Percentiles rank a stretch among this genome's conserved stretches.
Evolutionary conservation across 2,329 filamentous ascomycete species (phyloP).

Genomic region (Fusarium sarcochroum): DNA sequence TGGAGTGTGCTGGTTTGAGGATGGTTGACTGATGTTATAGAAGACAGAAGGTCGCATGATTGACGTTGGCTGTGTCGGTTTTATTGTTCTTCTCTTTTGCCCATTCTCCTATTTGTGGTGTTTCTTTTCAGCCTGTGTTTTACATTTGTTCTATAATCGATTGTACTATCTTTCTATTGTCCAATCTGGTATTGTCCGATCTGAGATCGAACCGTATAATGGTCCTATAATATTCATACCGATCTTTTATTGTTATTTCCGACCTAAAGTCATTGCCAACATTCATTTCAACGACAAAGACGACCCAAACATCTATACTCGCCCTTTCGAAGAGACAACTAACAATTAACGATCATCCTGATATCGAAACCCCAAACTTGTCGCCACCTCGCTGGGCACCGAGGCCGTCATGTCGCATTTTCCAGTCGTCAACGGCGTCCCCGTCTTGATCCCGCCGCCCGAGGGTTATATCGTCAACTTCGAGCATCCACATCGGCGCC

Average conservation of each 20-base stretch:
- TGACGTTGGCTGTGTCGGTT: not conserved
- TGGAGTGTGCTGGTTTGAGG: slow-evolving; percentile 18
- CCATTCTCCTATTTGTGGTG: slow-evolving; percentile 3
- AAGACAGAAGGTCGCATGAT: not conserved
- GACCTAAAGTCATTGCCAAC: not conserved
- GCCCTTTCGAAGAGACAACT: not conserved
- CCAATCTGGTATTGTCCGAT: not conserved
- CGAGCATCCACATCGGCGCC: slow-evolving; percentile 48
- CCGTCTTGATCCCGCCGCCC: slow-evolving; percentile 45
- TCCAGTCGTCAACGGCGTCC: slow-evolving; percentile 36
- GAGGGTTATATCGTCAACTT: slow-evolving; percentile 54
- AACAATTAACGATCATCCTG: not conserved
- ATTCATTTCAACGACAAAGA: not conserved
- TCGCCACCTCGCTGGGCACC: not conserved
- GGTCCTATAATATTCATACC: not conserved
- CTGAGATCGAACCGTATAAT: slow-evolving; percentile 9
- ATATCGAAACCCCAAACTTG: not conserved
- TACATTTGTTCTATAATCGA: not conserved
- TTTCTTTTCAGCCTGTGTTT: not conserved
- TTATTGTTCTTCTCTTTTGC: not conserved
- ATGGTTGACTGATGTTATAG: slow-evolving; percentile 5
- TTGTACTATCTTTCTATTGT: slow-evolving; percentile 5
- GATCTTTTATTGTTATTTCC: not conserved
- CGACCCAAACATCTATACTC: not conserved
- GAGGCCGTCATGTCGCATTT: slow-evolving; percentile 26